These are phyloP conservation scores for Cryptococcus sp. DNA, from an alignment of 1,284 basidiomycete species.

Conservation along the genomic window DNA sequence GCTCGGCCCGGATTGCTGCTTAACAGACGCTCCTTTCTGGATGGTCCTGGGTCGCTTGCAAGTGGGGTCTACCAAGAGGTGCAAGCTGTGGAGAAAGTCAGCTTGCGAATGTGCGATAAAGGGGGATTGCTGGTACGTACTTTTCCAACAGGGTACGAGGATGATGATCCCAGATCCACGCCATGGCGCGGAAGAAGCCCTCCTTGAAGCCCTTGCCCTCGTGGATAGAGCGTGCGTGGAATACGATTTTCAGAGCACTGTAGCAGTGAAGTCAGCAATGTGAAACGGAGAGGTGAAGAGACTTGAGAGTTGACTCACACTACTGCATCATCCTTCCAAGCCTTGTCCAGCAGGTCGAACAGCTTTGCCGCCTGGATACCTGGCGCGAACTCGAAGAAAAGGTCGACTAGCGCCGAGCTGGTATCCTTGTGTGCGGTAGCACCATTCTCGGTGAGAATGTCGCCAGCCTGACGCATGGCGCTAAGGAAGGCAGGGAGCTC, in stretches of 20 bases:
- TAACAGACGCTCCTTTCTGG: conserved; percentile 21
- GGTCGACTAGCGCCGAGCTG: conserved; percentile 26
- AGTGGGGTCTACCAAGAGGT: conserved; percentile 33
- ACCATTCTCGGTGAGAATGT: conserved; percentile 28
- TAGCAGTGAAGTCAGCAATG: not conserved
- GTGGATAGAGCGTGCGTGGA: conserved; percentile 41
- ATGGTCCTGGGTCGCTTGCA: conserved; percentile 27
- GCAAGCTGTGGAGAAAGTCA: conserved; percentile 19
- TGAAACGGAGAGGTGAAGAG: not conserved
- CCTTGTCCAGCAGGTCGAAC: conserved; percentile 20
- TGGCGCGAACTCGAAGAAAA: conserved; percentile 30
- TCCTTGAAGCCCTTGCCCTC: conserved; percentile 41
- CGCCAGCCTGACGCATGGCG: conserved; percentile 7
- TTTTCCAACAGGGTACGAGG: conserved; percentile 37
- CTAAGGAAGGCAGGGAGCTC: not conserved
- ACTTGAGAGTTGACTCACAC: conserved; percentile 21
- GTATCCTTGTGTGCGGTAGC: conserved; percentile 22
- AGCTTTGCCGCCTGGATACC: conserved; percentile 15
- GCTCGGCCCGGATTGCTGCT: conserved; percentile 1
- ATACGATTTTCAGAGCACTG: conserved; percentile 35
- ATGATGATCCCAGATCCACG: conserved; percentile 38
- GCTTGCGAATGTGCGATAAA: not conserved
- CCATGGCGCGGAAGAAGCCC: conserved; percentile 25
- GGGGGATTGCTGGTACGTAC: conserved; percentile 15
- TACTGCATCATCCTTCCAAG: conserved; percentile 27